Conservation (phyloP, 805 yeast genomes). For the Tetrapisispora phaffii region DNA sequence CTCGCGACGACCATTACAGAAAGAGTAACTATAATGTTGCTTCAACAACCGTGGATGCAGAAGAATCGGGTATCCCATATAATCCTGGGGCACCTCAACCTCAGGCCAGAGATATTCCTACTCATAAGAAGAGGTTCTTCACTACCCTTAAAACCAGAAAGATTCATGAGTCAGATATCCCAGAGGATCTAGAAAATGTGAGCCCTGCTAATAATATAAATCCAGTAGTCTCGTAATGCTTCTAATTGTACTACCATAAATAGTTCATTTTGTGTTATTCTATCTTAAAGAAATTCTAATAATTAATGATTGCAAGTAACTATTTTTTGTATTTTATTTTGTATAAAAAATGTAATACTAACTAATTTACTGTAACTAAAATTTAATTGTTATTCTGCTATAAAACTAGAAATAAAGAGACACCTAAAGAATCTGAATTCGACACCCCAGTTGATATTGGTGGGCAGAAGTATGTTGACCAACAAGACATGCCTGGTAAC, state of each 20-base stretch:
- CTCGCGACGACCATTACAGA: constrained; percentile 5
- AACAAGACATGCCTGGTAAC: not conserved
- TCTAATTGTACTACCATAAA: constrained; percentile 1
- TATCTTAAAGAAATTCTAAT: not conserved
- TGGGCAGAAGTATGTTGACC: not conserved
- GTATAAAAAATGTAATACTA: constrained; percentile 1
- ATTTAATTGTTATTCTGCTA: not conserved
- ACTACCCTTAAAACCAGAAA: constrained; percentile 10
- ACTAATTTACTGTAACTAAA: not conserved
- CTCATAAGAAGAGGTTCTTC: constrained; percentile 5
- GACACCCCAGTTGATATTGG: not conserved
- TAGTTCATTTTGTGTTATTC: not conserved
- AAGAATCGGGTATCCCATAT: constrained; percentile 2
- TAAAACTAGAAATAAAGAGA: not conserved
- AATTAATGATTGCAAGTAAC: constrained; percentile 1
- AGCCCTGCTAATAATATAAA: not conserved
- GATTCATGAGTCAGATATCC: not conserved
- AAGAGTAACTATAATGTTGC: constrained; percentile 2
- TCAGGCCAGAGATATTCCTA: not conserved
- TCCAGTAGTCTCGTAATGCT: not conserved
- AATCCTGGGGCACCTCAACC: not conserved
- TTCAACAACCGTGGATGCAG: constrained; percentile 6
- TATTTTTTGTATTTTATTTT: not conserved
- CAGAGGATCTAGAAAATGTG: not conserved
- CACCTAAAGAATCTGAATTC: not conserved